A percentile compares a stretch with the other conserved stretches of the same genome.
Conservation (phyloP, 495 filamentous ascomycete genomes). For the Clohesyomyces aquaticus region DNA sequence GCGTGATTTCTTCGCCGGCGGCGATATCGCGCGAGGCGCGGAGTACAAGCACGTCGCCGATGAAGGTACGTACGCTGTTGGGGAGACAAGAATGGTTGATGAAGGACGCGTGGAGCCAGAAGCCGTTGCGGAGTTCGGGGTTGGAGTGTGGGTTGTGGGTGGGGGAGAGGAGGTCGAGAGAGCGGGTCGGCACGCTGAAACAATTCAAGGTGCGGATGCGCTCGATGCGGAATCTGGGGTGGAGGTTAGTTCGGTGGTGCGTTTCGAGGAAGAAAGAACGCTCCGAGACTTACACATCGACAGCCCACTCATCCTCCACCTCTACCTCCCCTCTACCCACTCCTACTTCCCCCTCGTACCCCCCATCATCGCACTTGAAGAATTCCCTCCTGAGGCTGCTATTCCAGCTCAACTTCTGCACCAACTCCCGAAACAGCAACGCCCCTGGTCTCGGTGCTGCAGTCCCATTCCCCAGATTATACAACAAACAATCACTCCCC, state of each 20-base stretch:
- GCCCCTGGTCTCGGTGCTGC: constrained; percentile 40
- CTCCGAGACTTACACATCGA: constrained; percentile 25
- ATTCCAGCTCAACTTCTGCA: constrained; percentile 57
- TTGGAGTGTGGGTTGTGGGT: constrained; percentile 27
- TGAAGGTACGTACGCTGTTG: constrained; percentile 55
- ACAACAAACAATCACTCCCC: constrained; percentile 40
- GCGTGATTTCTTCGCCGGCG: constrained; percentile 55
- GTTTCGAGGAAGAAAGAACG: not conserved
- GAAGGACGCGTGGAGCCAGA: constrained; percentile 60
- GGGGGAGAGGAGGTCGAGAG: constrained; percentile 20
- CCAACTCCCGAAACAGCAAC: constrained; percentile 48
- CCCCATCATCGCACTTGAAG: constrained; percentile 53
- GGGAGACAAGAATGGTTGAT: constrained; percentile 60
- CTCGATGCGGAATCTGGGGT: constrained; percentile 26
- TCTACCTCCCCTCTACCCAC: constrained; percentile 9
- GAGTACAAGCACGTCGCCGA: constrained; percentile 64
- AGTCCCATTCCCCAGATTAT: constrained; percentile 28
- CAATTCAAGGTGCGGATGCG: constrained; percentile 23
- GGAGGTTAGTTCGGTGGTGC: no score
- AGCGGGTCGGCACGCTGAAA: constrained; percentile 27
- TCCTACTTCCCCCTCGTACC: constrained; percentile 35
- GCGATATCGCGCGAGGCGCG: constrained; percentile 55
- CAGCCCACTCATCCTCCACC: constrained; percentile 14
- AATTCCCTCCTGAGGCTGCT: constrained; percentile 51
- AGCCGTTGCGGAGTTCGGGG: constrained; percentile 48